Base-by-base conservation (phyloP, 2,329 filamentous ascomycete species). In the Exophiala lecanii-corni region DNA sequence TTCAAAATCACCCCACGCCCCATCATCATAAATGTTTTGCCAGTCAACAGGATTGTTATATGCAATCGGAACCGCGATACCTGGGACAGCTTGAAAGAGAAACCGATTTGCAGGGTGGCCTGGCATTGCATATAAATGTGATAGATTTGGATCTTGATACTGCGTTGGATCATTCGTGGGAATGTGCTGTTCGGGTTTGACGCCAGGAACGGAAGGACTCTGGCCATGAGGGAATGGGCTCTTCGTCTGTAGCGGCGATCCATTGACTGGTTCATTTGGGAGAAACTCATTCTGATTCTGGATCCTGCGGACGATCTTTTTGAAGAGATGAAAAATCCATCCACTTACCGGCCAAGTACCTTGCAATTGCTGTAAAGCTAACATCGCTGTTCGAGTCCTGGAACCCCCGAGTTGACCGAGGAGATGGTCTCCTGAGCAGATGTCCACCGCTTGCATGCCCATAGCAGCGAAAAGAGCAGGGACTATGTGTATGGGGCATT, bases 341-440 rank as follows among this genome's bases (percentile, higher is more conserved):
- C 53, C 54, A 19, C 49, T 50, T 9, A 58, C 57, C 1, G 56
- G 56, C 57, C 57, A 59, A 7, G 50, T 51, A 12, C 53, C 49
- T 17, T 54, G 51, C 12, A 59, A 43, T 19, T 51, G 49, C 2
- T 55, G 55, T 16, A 59, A 28, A 4, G 55, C 57, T 10, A 59
- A 39, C 46, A 59, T 53, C 10, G 55, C 57, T 13, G 55, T 46
- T n/a, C 54, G 36, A 4, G 55, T 52, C 23, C 51, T 56, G 32
- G 55, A 57, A 18, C 55, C 54, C 2, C 54, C 57, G 1, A 59
- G 41, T 41, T 59, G 49, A 20, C 49, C 48, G 4, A 45, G 50
- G 2, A 56, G 47, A 2, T 49, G 37, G 6, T 57, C 51, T n/a
- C 45, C 50, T 1, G 50, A 54, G 19, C 55, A 56, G 16, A 59